Conservation (phyloP, 2,329 filamentous ascomycete genomes). For the Arthrobotrys sphaeroides region DNA sequence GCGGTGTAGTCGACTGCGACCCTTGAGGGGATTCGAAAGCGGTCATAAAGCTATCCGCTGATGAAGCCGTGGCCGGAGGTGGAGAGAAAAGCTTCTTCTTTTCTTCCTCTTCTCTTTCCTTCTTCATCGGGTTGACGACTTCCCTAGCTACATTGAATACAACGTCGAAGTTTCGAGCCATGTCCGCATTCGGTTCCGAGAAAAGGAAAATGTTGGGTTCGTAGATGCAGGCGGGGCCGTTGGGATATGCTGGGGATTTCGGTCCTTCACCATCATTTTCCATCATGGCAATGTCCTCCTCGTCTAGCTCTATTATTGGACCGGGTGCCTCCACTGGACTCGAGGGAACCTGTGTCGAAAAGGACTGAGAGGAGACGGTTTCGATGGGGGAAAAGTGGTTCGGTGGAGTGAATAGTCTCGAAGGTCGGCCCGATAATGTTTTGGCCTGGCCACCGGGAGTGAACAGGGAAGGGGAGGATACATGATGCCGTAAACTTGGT, state of each 20-base stretch:
- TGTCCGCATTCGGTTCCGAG: conserved; percentile 79
- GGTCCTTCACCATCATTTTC: conserved; percentile 78
- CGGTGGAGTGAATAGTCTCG: conserved; percentile 68
- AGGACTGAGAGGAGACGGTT: conserved; percentile 56
- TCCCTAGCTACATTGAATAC: conserved; percentile 86
- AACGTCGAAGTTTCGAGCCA: conserved; percentile 80
- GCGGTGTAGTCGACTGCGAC: conserved; percentile 68
- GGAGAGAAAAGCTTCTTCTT: conserved; percentile 61
- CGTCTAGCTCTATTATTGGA: conserved; percentile 65
- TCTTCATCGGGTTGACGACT: conserved; percentile 76
- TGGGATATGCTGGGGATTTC: conserved; percentile 82
- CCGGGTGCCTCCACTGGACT: conserved; percentile 65
- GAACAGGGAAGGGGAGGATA: conserved; percentile 74
- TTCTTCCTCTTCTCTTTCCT: conserved; percentile 56
- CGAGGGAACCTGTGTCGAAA: conserved; percentile 61
- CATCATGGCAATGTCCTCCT: conserved; percentile 73
- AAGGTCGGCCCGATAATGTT: conserved; percentile 55
- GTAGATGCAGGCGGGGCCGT: conserved; percentile 84
- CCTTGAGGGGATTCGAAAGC: conserved; percentile 68
- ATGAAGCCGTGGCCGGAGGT: conserved; percentile 68
- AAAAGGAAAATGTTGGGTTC: conserved; percentile 81
- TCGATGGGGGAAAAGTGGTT: conserved; percentile 65
- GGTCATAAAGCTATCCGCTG: conserved; percentile 69
- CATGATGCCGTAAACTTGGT: conserved; percentile 69
- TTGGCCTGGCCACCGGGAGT: conserved; percentile 65